Conservation (phyloP, 805 yeast species). For the Ogataea pignaliae region DNA sequence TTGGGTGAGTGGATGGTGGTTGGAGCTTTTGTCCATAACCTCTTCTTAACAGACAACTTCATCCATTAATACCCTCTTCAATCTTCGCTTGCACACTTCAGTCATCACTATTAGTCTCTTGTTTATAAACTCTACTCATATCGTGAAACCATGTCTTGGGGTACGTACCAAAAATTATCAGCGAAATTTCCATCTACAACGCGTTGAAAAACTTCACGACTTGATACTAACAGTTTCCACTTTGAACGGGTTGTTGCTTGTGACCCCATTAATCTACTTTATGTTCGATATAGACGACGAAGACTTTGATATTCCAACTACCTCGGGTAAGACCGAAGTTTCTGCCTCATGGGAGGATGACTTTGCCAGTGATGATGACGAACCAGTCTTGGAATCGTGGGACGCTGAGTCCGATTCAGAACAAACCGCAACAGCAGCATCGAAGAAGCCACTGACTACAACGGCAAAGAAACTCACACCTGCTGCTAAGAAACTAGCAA, state of each 20-base stretch:
- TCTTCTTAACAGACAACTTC: not conserved
- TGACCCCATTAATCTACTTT: no score
- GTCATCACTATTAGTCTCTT: not conserved
- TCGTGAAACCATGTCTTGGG: slow-evolving; percentile 20
- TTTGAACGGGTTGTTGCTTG: no score
- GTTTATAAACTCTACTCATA: no score
- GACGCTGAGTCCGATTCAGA: slow-evolving; percentile 74
- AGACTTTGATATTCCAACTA: slow-evolving; percentile 69
- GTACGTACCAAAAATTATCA: slow-evolving; percentile 11
- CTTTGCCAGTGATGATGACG: slow-evolving; percentile 48
- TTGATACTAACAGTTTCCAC: slow-evolving; percentile 1
- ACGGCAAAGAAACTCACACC: slow-evolving; percentile 29
- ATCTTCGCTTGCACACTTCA: no score
- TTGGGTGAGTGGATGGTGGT: no score
- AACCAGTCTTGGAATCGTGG: slow-evolving; percentile 84
- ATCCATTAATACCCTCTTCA: no score
- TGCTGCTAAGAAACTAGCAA: slow-evolving; percentile 30
- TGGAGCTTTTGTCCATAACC: no score
- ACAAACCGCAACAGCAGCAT: slow-evolving; percentile 37
- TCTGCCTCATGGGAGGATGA: slow-evolving; percentile 82
- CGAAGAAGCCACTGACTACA: slow-evolving; percentile 15
- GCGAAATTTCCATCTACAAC: not conserved
- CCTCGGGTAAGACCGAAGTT: slow-evolving; percentile 31
- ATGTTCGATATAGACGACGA: slow-evolving; percentile 61
- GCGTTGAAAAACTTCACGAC: not conserved